Base-by-base conservation (phyloP, 1,284 basidiomycete genomes). In the Marasmius tenuissimus region DNA sequence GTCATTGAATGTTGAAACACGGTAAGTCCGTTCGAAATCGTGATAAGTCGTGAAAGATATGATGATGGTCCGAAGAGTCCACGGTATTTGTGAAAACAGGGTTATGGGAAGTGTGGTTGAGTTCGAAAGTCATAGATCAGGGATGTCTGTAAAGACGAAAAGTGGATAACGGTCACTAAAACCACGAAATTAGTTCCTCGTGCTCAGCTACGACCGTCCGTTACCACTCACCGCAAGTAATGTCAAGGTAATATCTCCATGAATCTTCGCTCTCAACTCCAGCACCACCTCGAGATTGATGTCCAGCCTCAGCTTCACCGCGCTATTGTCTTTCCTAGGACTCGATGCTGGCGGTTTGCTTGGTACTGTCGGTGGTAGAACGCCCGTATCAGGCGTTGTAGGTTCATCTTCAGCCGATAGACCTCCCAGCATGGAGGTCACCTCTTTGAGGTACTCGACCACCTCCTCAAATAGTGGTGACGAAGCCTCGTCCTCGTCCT, bases 241-340 rank as follows among this genome's bases (percentile, higher is more conserved):
- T 7, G 59, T 57, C 45, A 63, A 48, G 2, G 62, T 63, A 1
- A 63, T 38, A 40, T 63, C 62, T 39, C 62, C 62, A 38, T 63
- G 62, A 14, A 63, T 59, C n/a, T 57, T 57, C 33, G 59, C 62
- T 48, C 61, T 63, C 35, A 63, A 54, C 37, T 63, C 62, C 18
- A 63, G 57, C 12, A 56, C 62, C 9, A 63, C 62, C 20, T 63
- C 62, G 45, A 63, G 38, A 27, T 61, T 61, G 22, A 63, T 35
- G 39, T 63, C 62, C 14, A 63, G 52, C n/a, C 62, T 22, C 8
- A 63, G 42, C 53, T 63, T 63, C 50, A 63, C 20, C 27, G 59
- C 59, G 27, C 60, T 61, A 16, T 63, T 59, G 16, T 59, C 58
- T 8, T 27, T 35, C 6, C 16, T 11, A 47, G 45, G 11, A 8